Percentiles rank a stretch among this genome's conserved stretches.
Evolutionary conservation across 257 asterid genomes (phyloP).

Genomic region (Plectranthus barbatus): DNA sequence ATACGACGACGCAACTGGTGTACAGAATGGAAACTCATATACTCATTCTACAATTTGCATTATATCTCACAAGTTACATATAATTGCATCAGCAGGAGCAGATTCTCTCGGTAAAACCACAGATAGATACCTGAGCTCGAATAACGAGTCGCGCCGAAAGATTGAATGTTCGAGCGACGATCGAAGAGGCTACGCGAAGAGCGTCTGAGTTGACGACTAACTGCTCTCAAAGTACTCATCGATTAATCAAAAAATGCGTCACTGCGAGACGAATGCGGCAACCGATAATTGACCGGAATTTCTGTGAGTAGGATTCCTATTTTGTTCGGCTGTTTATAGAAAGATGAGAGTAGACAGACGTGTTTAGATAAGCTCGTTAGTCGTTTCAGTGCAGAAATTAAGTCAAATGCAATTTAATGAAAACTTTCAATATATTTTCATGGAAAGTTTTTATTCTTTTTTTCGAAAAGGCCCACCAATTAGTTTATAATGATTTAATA

Average conservation of each 20-base stretch:
- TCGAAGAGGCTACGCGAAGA: conserved; percentile 21
- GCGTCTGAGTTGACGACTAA: conserved; percentile 34
- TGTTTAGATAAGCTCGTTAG: neutral
- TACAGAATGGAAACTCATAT: neutral
- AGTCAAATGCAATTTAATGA: neutral
- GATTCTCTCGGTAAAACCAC: neutral
- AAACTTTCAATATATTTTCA: too few species aligned
- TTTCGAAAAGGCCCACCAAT: neutral
- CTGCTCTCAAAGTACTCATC: conserved; percentile 49
- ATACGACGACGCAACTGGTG: neutral
- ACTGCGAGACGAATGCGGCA: neutral
- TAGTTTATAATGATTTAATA: neutral
- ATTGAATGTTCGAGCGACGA: conserved; percentile 17
- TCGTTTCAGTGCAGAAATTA: neutral
- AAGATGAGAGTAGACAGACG: too few species aligned
- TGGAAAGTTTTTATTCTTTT: too few species aligned
- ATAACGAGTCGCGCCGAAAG: conserved; percentile 19
- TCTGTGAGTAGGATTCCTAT: neutral
- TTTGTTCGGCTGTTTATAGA: too few species aligned
- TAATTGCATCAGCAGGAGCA: neutral
- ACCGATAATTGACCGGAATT: neutral
- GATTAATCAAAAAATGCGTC: conserved; percentile 4
- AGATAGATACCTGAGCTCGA: conserved; percentile 36
- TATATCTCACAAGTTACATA: neutral
- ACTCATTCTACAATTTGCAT: conserved; percentile 1